Base-by-base conservation (phyloP, 2,329 filamentous ascomycete species). In the Aureobasidium sp. region DNA sequence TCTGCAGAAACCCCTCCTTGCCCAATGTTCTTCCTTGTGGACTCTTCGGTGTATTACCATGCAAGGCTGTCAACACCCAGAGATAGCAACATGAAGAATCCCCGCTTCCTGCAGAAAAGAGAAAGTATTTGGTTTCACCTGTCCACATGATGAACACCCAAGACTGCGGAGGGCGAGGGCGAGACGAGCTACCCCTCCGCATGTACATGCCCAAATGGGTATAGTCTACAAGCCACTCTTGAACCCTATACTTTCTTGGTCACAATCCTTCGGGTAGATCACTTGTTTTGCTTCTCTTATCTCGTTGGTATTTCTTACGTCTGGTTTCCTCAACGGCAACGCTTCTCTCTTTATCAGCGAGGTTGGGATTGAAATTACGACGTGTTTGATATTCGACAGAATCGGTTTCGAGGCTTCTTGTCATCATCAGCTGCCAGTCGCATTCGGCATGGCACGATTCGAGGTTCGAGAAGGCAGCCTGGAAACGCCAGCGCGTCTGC, bases 61-160 rank as follows among this genome's bases (percentile, higher is more conserved):
- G 32, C 41, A 45, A n/a, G 5, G 34, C 12, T 6, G 3, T 24
- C 27, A 16, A 10, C n/a, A 11, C 3, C 3, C 4, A 17, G 19
- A 17, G 4, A 44, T 6, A 44, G 29, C 25, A 34, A 45, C 4
- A 29, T 19, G 12, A 42, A 3, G 11, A 29, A 42, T 12, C 35
- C 32, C 44, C 44, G 22, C 44, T 35, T 37, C 21, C 45, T 49
- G 32, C 44, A 45, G 6, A 45, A 45, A n/a, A 45, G 25, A 21
- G 21, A 37, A 37, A 14, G 41, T 25, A 24, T 42, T 19, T 29
- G 40, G 24, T 45, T 16, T 8, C 29, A 45, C 30, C 29, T 49
- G 24, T 21, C 32, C 45, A 49, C 34, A 19, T 49, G 45, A 49
- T 49, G 24, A 16, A 25, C 16, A 22, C 42, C 27, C 29, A n/a